phyloP scores from a whole-genome alignment of 1,284 basidiomycete genomes.

The Sanghuangporus weigelae region DNA sequence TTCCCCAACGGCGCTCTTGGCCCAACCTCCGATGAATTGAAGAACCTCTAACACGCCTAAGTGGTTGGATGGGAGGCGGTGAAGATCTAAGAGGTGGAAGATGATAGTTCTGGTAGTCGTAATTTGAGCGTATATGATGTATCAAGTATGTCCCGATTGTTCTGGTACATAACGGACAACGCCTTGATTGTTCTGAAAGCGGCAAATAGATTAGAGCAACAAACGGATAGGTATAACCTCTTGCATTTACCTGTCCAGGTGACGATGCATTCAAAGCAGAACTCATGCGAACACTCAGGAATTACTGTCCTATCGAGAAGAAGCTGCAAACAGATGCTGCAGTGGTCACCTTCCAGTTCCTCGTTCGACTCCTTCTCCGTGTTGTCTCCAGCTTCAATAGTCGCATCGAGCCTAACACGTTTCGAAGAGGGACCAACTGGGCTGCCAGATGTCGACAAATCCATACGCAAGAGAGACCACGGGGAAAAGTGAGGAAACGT shows the following conservation, averaged over 20 bases:
- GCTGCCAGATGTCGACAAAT: background rate
- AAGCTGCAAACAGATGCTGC: constrained; percentile 73
- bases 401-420: constrained; percentile 28
- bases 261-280: constrained; percentile 84
- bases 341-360: constrained; percentile 37
- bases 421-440: constrained; percentile 22
- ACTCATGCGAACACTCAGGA: constrained; percentile 80
- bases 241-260: constrained; percentile 69
- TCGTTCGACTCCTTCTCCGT: background rate
- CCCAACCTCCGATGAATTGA: constrained; percentile 28
- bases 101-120: constrained; percentile 78
- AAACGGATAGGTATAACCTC: background rate
- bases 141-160: constrained; percentile 73
- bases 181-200: constrained; percentile 57
- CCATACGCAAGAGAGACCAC: background rate
- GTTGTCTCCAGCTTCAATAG: background rate
- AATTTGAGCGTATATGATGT: constrained; percentile 70
- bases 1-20: constrained; percentile 52
- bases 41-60: constrained; percentile 26
- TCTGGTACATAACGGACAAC: constrained; percentile 80
- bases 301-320: constrained; percentile 75
- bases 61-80: constrained; percentile 34
- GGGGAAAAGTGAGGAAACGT: background rate
- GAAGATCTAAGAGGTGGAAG: constrained; percentile 61
- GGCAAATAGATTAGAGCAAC: constrained; percentile 1